Conservation (phyloP, 495 filamentous ascomycete genomes). For the Aspergillus heteromorphus region DNA sequence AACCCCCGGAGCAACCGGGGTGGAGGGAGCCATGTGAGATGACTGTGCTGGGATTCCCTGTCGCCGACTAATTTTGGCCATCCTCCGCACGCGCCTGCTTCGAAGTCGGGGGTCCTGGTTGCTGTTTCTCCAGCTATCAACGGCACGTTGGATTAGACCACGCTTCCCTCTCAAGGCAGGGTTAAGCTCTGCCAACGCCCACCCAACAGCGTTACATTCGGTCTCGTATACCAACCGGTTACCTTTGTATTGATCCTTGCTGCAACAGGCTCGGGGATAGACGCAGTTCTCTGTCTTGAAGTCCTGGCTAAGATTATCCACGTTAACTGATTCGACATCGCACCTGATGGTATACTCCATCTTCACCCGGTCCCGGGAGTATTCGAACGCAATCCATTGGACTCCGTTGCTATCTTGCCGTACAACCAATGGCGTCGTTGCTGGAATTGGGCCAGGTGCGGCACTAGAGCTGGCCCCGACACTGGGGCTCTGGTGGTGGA, state of each 20-base stretch:
- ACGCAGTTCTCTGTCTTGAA: conserved; percentile 99
- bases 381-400: conserved; percentile 99
- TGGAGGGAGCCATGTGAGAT: conserved; percentile 51
- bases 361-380: conserved; percentile 95
- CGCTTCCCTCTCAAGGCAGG: conserved; percentile 85
- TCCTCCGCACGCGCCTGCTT: conserved; percentile 83
- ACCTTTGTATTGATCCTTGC: conserved; percentile 91
- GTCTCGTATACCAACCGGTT: conserved; percentile 95
- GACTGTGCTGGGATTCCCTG: conserved; percentile 42
- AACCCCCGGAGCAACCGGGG: conserved; percentile 48
- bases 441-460: conserved; percentile 97
- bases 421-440: conserved; percentile 91
- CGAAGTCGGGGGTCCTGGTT: conserved; percentile 90
- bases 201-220: conserved; percentile 96
- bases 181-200: conserved; percentile 92
- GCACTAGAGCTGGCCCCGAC: conserved; percentile 71
- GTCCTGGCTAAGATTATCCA: conserved; percentile 74
- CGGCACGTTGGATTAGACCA: conserved; percentile 91
- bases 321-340: conserved; percentile 93
- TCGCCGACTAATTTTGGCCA: conserved; percentile 90
- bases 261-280: conserved; percentile 90
- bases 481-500: conserved; percentile 38
- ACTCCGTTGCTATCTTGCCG: conserved; percentile 94
- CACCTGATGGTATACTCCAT: conserved; percentile 99
- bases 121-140: conserved; percentile 98